These are phyloP conservation scores for Phyllosticta paracitricarpa DNA, from an alignment of 2,329 filamentous ascomycete genomes.

Conservation along the genomic window DNA sequence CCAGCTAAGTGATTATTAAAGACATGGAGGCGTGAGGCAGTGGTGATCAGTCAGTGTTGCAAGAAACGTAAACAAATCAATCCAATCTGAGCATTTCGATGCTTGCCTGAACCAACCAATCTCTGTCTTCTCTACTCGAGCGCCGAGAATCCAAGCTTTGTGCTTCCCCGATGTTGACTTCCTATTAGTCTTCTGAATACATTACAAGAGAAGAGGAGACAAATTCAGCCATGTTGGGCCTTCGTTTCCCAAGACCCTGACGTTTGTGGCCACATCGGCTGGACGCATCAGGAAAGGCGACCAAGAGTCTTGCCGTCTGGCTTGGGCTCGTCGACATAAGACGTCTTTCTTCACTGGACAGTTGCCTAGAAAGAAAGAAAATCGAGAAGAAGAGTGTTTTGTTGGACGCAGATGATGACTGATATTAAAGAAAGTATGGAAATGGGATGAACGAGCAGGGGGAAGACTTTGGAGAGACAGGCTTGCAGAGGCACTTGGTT, in stretches of 20 bases:
- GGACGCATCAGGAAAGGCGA: no score
- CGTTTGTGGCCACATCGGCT: no score
- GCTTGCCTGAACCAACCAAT: neutral
- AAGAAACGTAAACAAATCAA: neutral
- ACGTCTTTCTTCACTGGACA: no score
- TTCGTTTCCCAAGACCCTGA: no score
- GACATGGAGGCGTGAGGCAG: neutral
- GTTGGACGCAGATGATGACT: neutral
- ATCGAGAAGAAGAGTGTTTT: neutral
- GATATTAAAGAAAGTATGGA: neutral
- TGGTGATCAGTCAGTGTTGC: neutral
- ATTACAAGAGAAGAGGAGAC: neutral
- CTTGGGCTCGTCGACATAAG: no score
- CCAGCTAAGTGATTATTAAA: constrained; percentile 17
- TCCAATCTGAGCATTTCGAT: neutral
- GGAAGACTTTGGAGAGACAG: neutral
- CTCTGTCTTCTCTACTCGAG: neutral
- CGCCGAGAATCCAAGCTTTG: no score
- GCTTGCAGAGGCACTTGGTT: neutral
- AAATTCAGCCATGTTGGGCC: no score
- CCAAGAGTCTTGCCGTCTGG: no score
- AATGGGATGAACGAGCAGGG: neutral
- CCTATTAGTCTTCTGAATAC: neutral
- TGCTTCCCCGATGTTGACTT: neutral
- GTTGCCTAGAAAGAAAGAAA: no score